phyloP scores from a whole-genome alignment of 2,329 filamentous ascomycete genomes.

The Coleophoma cylindrospora region DNA sequence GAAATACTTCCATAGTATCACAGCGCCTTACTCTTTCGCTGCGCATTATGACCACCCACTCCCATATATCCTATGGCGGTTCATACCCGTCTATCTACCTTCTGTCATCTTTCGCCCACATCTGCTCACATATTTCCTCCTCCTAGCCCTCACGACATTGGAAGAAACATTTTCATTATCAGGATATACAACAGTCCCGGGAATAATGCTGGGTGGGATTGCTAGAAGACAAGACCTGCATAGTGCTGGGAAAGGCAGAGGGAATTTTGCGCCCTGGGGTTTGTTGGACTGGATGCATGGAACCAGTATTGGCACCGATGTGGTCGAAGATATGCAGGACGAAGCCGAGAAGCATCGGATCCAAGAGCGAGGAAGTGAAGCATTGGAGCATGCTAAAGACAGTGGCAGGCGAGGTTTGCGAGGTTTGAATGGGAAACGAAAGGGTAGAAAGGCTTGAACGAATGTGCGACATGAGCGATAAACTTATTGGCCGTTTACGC shows the following conservation, averaged over 20 bases:
- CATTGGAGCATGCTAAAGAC: constrained; percentile 26
- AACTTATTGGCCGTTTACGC: no score
- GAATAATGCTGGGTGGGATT: constrained; percentile 46
- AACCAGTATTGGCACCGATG: constrained; percentile 47
- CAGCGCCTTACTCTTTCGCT: constrained; percentile 55
- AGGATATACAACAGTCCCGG: constrained; percentile 57
- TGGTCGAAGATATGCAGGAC: constrained; percentile 46
- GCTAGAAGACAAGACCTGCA: constrained; percentile 48
- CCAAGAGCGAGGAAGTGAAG: constrained; percentile 32
- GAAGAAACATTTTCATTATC: constrained; percentile 65
- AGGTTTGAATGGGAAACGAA: constrained; percentile 17
- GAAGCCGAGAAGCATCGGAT: constrained; percentile 51
- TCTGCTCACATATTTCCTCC: constrained; percentile 65
- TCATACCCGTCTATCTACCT: constrained; percentile 62
- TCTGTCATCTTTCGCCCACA: constrained; percentile 63
- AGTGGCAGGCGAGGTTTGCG: constrained; percentile 29
- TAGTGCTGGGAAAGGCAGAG: constrained; percentile 48
- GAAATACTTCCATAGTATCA: constrained; percentile 45
- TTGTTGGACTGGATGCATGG: constrained; percentile 57
- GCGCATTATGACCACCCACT: constrained; percentile 66
- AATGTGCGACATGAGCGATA: background rate
- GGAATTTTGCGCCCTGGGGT: constrained; percentile 59
- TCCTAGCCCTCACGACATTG: constrained; percentile 56
- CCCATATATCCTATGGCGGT: constrained; percentile 56
- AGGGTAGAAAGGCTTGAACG: constrained; percentile 5